A percentile compares a stretch with the other conserved stretches of the same genome.
Evolutionary conservation across 2,329 filamentous ascomycete species (phyloP).

Genomic region (Fusarium sp.): DNA sequence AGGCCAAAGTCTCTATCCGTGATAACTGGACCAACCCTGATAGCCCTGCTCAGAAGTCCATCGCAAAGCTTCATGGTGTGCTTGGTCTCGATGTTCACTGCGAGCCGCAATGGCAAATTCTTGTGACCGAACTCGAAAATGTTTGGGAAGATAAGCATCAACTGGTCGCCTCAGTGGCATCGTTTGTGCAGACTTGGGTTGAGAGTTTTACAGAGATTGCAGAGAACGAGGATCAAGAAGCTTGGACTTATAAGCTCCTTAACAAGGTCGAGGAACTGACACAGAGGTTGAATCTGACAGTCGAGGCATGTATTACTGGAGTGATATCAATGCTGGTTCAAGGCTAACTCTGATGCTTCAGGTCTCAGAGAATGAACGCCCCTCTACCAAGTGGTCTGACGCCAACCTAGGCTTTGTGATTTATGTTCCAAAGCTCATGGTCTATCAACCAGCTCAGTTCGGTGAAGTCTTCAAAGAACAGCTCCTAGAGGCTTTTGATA

Average conservation of each 20-base stretch:
- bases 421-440: slow-evolving; percentile 52
- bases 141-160: slow-evolving; percentile 58
- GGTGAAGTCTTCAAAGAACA: slow-evolving; percentile 53
- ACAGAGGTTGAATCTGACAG: slow-evolving; percentile 51
- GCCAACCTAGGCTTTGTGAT: slow-evolving; percentile 57
- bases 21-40: slow-evolving; percentile 58
- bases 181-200: slow-evolving; percentile 58
- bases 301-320: slow-evolving; percentile 52
- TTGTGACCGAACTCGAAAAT: slow-evolving; percentile 55
- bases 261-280: slow-evolving; percentile 50
- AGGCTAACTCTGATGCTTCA: neutral
- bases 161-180: slow-evolving; percentile 54
- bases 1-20: slow-evolving; percentile 58
- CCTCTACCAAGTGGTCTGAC: slow-evolving; percentile 56
- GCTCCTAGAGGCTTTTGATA: slow-evolving; percentile 55
- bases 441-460: slow-evolving; percentile 53
- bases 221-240: slow-evolving; percentile 56
- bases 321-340: too few relatives aligned
- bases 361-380: slow-evolving; percentile 46
- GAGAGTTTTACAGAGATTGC: slow-evolving; percentile 57
- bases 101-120: slow-evolving; percentile 60
- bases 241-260: slow-evolving; percentile 60
- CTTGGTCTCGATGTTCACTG: slow-evolving; percentile 58
- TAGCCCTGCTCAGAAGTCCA: slow-evolving; percentile 52
- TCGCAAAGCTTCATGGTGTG: slow-evolving; percentile 50